phyloP scores from a whole-genome alignment of 768 basidiomycete species.

The Boletus tomentosulus region DNA sequence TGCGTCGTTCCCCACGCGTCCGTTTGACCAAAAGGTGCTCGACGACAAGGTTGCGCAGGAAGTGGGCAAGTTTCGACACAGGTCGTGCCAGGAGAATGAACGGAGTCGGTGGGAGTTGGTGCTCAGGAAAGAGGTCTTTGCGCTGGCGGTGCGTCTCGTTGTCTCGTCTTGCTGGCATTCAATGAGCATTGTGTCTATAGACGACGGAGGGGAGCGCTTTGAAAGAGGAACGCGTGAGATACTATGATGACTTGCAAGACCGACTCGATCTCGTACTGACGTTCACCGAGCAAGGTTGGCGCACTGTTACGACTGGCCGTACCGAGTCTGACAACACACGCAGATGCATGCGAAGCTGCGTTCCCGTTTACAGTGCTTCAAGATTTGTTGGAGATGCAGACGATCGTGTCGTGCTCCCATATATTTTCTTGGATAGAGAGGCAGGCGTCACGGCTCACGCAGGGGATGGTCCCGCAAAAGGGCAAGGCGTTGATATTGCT shows the following conservation, averaged over 20 bases:
- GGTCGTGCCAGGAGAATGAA: constrained; percentile 51
- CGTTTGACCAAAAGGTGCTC: constrained; percentile 45
- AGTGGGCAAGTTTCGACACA: constrained; percentile 39
- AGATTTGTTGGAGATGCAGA: constrained; percentile 82
- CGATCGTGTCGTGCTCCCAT: constrained; percentile 79
- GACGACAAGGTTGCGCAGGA: constrained; percentile 46
- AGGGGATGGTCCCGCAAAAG: constrained; percentile 79
- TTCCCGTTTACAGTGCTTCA: constrained; percentile 74
- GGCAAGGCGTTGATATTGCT: constrained; percentile 84
- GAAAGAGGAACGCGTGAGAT: constrained; percentile 45
- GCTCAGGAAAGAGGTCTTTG: constrained; percentile 67
- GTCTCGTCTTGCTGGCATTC: not conserved
- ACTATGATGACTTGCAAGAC: constrained; percentile 58
- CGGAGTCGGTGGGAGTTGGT: constrained; percentile 75
- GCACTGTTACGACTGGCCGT: not conserved
- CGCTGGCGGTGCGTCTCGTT: constrained; percentile 55
- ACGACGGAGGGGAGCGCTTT: constrained; percentile 64
- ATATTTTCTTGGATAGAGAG: constrained; percentile 87
- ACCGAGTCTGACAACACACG: not conserved
- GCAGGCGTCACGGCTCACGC: constrained; percentile 65
- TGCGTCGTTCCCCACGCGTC: constrained; percentile 46
- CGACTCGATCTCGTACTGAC: constrained; percentile 70
- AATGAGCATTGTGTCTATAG: constrained; percentile 32
- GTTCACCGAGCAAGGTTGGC: constrained; percentile 73
- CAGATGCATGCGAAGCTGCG: constrained; percentile 74